Conservation (phyloP, 345 rosid genomes). For the Populus simonii region DNA sequence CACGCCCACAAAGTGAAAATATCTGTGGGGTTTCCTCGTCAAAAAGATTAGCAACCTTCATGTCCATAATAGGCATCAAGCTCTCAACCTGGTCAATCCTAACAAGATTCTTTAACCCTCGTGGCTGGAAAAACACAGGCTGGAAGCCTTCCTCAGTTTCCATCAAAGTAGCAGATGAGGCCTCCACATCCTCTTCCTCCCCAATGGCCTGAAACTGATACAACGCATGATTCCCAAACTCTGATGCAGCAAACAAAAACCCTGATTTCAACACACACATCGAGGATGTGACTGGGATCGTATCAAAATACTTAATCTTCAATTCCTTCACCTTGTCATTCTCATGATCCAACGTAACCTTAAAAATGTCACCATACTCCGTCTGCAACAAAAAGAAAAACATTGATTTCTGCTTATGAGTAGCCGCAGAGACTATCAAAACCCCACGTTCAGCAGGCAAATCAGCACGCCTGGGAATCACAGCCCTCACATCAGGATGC, state of each 20-base stretch:
- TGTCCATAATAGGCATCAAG: conserved; percentile 97
- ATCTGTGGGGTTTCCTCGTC: conserved; percentile 99
- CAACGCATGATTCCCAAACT: conserved; percentile 92
- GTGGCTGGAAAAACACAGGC: conserved; percentile 91
- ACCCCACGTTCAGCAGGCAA: conserved; percentile 92
- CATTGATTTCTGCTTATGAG: conserved; percentile 81
- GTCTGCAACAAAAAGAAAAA: conserved; percentile 97
- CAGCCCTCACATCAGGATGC: conserved; percentile 85
- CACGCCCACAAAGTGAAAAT: conserved; percentile 86
- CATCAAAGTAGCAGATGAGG: conserved; percentile 83
- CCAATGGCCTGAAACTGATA: conserved; percentile 96
- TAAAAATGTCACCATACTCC: conserved; percentile 88
- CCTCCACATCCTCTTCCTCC: conserved; percentile 84
- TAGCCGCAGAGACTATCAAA: conserved; percentile 85
- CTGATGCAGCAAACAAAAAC: conserved; percentile 85
- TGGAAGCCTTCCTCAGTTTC: conserved; percentile 97
- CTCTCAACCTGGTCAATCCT: conserved; percentile 96
- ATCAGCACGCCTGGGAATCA: conserved; percentile 88
- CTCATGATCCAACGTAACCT: conserved; percentile 78
- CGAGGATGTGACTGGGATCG: conserved; percentile 79
- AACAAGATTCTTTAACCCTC: conserved; percentile 85
- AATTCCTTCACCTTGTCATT: conserved; percentile 70
- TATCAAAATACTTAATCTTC: conserved; percentile 93
- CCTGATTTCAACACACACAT: conserved; percentile 92
- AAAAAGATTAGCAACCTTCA: conserved; percentile 83